Conservation (phyloP, 352 stramenopile genomes). For the Pythium myriotylum region DNA sequence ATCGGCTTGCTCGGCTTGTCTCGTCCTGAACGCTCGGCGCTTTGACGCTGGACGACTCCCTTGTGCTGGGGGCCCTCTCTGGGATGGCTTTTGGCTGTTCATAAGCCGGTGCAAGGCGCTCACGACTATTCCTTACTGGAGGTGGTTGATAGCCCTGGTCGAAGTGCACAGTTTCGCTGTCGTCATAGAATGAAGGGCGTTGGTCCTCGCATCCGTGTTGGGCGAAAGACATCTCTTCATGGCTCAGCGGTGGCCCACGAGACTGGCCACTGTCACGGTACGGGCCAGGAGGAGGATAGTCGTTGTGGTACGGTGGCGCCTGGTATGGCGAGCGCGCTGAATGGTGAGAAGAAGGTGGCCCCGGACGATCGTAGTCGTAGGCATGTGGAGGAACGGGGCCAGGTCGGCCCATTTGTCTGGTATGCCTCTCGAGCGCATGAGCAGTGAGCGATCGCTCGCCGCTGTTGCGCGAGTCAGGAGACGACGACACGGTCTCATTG, state of each 20-base stretch:
- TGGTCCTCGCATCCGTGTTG: not conserved
- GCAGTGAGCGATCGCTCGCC: slow-evolving; percentile 41
- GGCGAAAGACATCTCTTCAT: not conserved
- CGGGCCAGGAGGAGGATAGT: slow-evolving; percentile 8
- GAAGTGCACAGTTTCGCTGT: not conserved
- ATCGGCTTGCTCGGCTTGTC: not conserved
- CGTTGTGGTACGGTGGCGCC: slow-evolving; percentile 4
- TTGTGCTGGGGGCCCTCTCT: too few relatives aligned
- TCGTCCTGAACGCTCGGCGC: slow-evolving; percentile 1
- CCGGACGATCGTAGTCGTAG: slow-evolving; percentile 12
- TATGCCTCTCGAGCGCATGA: slow-evolving; percentile 52
- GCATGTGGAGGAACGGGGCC: slow-evolving; percentile 35
- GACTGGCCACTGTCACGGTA: slow-evolving; percentile 21
- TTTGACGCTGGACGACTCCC: not conserved
- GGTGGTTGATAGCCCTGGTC: not conserved
- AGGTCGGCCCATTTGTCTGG: slow-evolving; percentile 46
- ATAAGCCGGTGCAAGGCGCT: not conserved
- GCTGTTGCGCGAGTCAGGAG: slow-evolving; percentile 5
- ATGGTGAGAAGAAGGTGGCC: slow-evolving; percentile 3
- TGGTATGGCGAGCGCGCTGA: not conserved
- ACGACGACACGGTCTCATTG: slow-evolving; percentile 35
- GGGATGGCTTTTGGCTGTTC: not conserved
- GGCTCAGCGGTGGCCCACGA: slow-evolving; percentile 14
- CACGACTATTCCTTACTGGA: not conserved
- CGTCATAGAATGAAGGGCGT: not conserved